phyloP scores from a whole-genome alignment of 768 basidiomycete species.

The Sistotremastrum suecicum region DNA sequence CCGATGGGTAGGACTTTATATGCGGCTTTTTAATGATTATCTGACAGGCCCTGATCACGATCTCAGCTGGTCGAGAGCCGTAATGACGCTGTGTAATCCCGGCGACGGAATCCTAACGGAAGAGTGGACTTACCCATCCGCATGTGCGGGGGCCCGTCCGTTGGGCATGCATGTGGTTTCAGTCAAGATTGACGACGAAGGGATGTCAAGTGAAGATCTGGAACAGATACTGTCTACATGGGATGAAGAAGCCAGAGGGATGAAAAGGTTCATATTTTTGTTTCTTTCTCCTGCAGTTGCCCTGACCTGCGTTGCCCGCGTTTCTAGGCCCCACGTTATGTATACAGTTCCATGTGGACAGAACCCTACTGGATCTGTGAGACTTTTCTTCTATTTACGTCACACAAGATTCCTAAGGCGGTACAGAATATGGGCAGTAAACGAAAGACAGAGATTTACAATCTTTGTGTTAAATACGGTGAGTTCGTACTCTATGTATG shows the following conservation, averaged over 20 bases:
- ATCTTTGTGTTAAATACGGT: slow-evolving; percentile 74
- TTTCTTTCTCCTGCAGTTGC: background rate
- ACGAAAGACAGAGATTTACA: slow-evolving; percentile 69
- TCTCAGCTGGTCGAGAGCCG: slow-evolving; percentile 38
- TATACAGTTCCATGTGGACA: slow-evolving; percentile 74
- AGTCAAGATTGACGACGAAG: slow-evolving; percentile 56
- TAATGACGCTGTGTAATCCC: slow-evolving; percentile 48
- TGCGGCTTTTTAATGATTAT: background rate
- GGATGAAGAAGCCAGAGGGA: slow-evolving; percentile 44
- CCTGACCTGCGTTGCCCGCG: slow-evolving; percentile 1
- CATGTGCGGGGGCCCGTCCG: slow-evolving; percentile 22
- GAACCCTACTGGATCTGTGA: slow-evolving; percentile 65
- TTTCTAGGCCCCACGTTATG: slow-evolving; percentile 46
- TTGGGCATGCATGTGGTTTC: slow-evolving; percentile 32
- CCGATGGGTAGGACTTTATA: slow-evolving; percentile 32
- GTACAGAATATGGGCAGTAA: slow-evolving; percentile 40
- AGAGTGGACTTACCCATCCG: slow-evolving; percentile 70
- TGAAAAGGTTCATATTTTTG: slow-evolving; percentile 31
- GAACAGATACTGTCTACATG: slow-evolving; percentile 47
- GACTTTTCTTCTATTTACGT: slow-evolving; percentile 11
- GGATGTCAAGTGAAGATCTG: slow-evolving; percentile 50
- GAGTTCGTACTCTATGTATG: slow-evolving; percentile 1
- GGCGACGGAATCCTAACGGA: slow-evolving; percentile 44
- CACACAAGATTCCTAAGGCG: background rate
- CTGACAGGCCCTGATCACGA: background rate